phyloP scores from a whole-genome alignment of 2,329 filamentous ascomycete species.

The Fonsecaea pedrosoi region DNA sequence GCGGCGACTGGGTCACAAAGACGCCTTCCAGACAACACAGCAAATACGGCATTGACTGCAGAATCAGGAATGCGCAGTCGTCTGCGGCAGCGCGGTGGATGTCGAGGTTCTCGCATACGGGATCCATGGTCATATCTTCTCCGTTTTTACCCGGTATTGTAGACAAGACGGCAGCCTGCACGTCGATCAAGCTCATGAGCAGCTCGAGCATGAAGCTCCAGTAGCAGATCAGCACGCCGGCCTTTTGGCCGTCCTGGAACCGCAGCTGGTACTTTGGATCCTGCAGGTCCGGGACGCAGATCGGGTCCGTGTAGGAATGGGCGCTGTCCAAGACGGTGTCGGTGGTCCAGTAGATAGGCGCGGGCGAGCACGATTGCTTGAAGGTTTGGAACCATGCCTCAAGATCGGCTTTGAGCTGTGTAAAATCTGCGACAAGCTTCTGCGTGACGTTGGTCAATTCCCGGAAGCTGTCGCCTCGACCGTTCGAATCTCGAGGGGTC shows the following conservation, averaged over 20 bases:
- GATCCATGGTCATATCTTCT: not conserved
- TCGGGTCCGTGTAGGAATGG: not conserved
- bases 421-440: not conserved
- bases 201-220: conserved; percentile 17
- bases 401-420: not conserved
- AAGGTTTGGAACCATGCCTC: conserved; percentile 11
- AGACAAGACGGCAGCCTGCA: not conserved
- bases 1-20: conserved; percentile 12
- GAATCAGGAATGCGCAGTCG: not conserved
- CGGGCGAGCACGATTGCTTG: not conserved
- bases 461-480: not conserved
- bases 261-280: conserved; percentile 6
- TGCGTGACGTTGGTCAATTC: not conserved
- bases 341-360: conserved; percentile 13
- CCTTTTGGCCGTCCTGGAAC: conserved; percentile 16
- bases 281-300: not conserved
- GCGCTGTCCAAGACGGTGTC: not conserved
- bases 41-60: conserved; percentile 15
- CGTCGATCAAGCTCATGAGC: conserved; percentile 10
- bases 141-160: not conserved
- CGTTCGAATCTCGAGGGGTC: no score
- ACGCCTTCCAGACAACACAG: conserved; percentile 14
- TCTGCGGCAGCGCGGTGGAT: not conserved
- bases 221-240: conserved; percentile 7
- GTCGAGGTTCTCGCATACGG: conserved; percentile 4